Conservation (phyloP, 225 moss, liverwort and hornwort species). For the Bryoerythrophyllum caledonicum region DNA sequence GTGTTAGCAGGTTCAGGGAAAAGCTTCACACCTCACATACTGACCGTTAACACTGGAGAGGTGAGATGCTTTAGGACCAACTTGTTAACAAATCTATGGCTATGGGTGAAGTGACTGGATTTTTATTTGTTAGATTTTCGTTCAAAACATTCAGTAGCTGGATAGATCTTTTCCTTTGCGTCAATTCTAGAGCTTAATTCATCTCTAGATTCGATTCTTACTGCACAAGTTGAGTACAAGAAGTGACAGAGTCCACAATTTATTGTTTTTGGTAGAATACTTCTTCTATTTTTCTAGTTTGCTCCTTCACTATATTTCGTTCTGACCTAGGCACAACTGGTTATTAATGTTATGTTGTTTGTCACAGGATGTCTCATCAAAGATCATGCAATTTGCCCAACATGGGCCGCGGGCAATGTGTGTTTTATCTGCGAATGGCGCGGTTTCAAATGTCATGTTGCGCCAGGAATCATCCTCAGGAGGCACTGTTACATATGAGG, state of each 20-base stretch:
- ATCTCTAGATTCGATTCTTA: too few species aligned
- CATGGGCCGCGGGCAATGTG: constrained; percentile 92
- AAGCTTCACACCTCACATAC: constrained; percentile 87
- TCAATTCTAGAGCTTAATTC: too few species aligned
- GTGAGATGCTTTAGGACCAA: constrained; percentile 30
- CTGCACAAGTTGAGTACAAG: too few species aligned
- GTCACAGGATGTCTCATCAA: constrained; percentile 84
- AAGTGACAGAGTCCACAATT: too few species aligned
- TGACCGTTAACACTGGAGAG: constrained; percentile 97
- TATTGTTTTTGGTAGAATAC: too few species aligned
- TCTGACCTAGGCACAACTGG: too few species aligned
- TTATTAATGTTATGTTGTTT: background rate
- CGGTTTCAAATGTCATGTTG: constrained; percentile 84
- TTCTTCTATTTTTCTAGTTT: too few species aligned
- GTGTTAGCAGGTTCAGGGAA: constrained; percentile 81
- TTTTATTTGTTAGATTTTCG: too few species aligned
- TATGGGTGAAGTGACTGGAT: background rate
- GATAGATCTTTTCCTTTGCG: too few species aligned
- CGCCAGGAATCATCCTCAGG: constrained; percentile 88
- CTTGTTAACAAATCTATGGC: background rate
- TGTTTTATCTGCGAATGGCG: constrained; percentile 91
- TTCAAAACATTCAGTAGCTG: too few species aligned
- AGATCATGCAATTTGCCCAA: constrained; percentile 88
- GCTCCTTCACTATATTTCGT: too few species aligned
- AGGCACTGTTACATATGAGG: constrained; percentile 95